Base-by-base conservation (phyloP, 192 early-diverging fungal genomes). In the Phycomyces blakesleeanus region DNA sequence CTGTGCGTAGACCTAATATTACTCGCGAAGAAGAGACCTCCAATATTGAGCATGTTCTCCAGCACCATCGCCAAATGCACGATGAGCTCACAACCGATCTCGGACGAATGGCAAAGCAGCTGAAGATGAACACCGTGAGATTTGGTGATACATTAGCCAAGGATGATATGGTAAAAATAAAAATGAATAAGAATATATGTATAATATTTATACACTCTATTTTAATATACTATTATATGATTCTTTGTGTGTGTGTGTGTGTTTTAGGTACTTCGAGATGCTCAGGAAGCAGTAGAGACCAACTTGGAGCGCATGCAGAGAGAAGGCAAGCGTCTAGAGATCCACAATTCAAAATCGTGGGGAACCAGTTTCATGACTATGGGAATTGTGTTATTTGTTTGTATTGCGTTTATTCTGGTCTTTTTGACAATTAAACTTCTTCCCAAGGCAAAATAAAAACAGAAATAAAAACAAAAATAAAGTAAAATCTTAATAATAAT, bases 41-140 rank as follows among this genome's bases (percentile, higher is more conserved):
- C 0, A 67, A 64, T 40, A 69, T 68, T 20, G 75, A 82, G 27
- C 57, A 72, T 25, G 67, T 83, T 8, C 37, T 83, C 24, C 71
- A 75, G 29, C 76, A 83, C 54, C 81, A 83, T 24, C 74, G 77
- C 49, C 68, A 81, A 59, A 56, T 77, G 25, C 81, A 83, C 27
- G 77, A 74, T 42, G 80, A 79, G 18, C 57, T 81, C 6, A 80
- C 81, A 8, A 69, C 63, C 14, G 78, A 83, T 54, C 57, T 83
- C 21, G 54, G 72, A 4, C 59, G 59, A 44, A 79, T 83, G 73
- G 80, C 80, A 5, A 49, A 73, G 55, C 64, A 71, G 38, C 71
- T 83, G 38, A 83, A 83, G 51, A 47, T 74, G 27, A 83, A 83
- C 57, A 75, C 62, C 24, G 58, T 70, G 16, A 24, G 63, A 12